Base-by-base conservation (phyloP, 352 stramenopile genomes). In the Pythium brassicae region DNA sequence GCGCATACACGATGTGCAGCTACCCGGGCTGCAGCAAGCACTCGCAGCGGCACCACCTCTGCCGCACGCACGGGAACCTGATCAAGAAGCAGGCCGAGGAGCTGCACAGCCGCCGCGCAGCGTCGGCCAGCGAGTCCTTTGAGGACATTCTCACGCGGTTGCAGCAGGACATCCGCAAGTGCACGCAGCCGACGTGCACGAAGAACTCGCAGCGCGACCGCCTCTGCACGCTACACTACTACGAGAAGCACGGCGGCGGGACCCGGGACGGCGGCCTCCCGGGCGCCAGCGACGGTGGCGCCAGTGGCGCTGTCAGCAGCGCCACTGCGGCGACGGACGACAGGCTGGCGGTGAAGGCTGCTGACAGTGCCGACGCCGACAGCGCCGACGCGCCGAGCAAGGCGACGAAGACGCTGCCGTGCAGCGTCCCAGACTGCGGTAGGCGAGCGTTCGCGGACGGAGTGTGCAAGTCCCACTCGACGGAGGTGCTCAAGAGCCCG, bases 1-100 rank as follows among this genome's bases (percentile, higher is more conserved):
- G 83, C 62, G 82, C 84, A 35, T 94, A 94, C 71, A 94, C 82
- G 20, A 94, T 94, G 84, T 94, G 84, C 68, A 89, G 79, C 57
- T 94, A 89, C 63, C 84, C 84, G 0, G 74, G 75, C 26, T 94
- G 84, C 52, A 77, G 63, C 58, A 94, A 90, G 58, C 84, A 94
- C 68, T 94, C 84, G 42, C 84, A 94, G 61, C 79, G 84, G 4
- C 69, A 92, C 55, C 84, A 94, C 55, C 63, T 94, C 49, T 94
- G 84, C 46, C 80, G 84, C n/a, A 94, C 83, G 9, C 84, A 94
- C 44, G 84, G 84, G 50, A 94, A 94, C 63, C 47, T 86, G 39
- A 64, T 94, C 39, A 70, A 77, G 20, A 87, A 86, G 37, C 82
- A 94, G 72, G 84, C 84, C 2, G 63, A 89, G 39, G 82, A 91